phyloP scores from a whole-genome alignment of 2,329 filamentous ascomycete species.

The Verticillium zaregamsianum region DNA sequence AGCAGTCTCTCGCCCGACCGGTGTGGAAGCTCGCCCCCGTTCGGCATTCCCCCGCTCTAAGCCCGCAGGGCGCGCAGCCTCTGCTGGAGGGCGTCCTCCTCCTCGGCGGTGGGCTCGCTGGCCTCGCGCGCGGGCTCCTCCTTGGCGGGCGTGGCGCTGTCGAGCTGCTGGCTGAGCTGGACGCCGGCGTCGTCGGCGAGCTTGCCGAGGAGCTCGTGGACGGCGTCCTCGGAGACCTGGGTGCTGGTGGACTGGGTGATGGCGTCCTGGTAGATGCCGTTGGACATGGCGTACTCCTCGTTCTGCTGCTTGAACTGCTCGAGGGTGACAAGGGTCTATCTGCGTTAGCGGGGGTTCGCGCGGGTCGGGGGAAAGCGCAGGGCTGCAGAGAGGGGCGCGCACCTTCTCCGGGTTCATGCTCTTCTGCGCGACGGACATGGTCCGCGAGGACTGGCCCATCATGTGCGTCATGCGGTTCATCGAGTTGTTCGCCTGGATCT shows the following conservation, averaged over 20 bases:
- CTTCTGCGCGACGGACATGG: constrained; percentile 55
- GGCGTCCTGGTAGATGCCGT: constrained; percentile 80
- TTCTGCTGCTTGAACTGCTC: constrained; percentile 60
- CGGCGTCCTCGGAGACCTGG: constrained; percentile 74
- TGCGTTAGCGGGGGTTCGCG: not conserved
- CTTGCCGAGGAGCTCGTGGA: constrained; percentile 80
- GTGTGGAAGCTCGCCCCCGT: not conserved
- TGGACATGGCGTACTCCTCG: constrained; percentile 60
- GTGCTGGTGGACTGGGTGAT: constrained; percentile 72
- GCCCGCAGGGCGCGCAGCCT: constrained; percentile 52
- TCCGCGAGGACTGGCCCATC: constrained; percentile 56
- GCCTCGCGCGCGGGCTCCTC: constrained; percentile 53
- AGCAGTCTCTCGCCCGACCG: not conserved
- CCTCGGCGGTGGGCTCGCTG: constrained; percentile 68
- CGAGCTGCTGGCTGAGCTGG: constrained; percentile 73
- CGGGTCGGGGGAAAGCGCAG: not conserved
- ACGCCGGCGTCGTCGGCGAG: constrained; percentile 86
- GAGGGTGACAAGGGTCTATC: constrained; percentile 52
- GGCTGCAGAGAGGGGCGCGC: constrained; percentile 6
- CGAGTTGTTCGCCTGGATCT: constrained; percentile 61
- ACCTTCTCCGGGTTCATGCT: constrained; percentile 56
- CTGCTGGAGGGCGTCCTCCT: constrained; percentile 71
- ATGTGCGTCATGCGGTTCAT: constrained; percentile 64
- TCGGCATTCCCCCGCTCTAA: constrained; percentile 18
- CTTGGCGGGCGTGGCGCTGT: constrained; percentile 48